Evolutionary conservation across 1,284 basidiomycete species (phyloP).

Genomic region (Stygiomarasmius scandens): DNA sequence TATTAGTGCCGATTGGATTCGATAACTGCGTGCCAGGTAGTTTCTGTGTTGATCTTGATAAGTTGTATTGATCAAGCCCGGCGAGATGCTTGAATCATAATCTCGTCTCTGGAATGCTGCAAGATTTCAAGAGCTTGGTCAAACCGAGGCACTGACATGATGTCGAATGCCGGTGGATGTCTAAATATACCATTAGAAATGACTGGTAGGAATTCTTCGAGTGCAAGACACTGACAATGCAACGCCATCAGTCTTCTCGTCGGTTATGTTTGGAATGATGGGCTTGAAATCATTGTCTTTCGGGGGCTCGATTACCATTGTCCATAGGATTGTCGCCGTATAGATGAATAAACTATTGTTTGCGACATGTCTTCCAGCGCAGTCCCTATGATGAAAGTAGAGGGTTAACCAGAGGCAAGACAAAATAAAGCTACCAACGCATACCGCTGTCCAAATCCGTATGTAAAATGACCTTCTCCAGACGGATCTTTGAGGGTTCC

Average conservation of each 20-base stretch:
- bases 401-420: background rate
- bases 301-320: background rate
- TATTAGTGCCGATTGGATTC: too few species aligned
- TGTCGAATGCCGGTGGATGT: too few species aligned
- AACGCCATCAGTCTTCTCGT: background rate
- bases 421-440: too few species aligned
- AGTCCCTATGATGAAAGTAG: background rate
- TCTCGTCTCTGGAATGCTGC: too few species aligned
- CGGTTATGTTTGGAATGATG: background rate
- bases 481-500: background rate
- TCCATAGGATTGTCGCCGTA: conserved; percentile 1
- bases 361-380: conserved; percentile 6
- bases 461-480: conserved; percentile 1
- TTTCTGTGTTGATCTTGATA: too few species aligned
- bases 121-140: too few species aligned
- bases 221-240: background rate
- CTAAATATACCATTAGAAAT: too few species aligned
- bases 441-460: conserved; percentile 9
- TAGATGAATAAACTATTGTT: conserved; percentile 5
- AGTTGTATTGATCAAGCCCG: too few species aligned
- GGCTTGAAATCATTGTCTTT: background rate
- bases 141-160: too few species aligned
- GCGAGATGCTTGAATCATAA: too few species aligned
- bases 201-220: background rate
- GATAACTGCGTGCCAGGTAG: too few species aligned